A percentile compares a stretch with the other conserved stretches of the same genome.
Conservation (phyloP, 768 basidiomycete genomes). For the Leccinum broughii region DNA sequence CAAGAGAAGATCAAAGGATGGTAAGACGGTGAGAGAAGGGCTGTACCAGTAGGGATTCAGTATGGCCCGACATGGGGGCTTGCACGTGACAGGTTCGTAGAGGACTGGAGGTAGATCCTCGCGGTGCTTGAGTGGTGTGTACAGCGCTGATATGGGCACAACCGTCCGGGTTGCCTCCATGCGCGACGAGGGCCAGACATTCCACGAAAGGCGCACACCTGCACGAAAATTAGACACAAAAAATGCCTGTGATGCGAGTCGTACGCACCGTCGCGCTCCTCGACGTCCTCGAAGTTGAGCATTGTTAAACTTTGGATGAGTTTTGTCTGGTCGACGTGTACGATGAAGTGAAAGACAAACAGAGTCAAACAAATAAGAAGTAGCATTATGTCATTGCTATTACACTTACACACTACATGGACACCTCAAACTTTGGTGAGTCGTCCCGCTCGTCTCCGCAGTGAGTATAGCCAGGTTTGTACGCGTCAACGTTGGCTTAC, state of each 20-base stretch:
- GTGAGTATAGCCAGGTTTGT: background rate
- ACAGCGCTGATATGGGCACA: slow-evolving; percentile 97
- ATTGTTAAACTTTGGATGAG: slow-evolving; percentile 37
- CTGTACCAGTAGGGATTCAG: slow-evolving; percentile 95
- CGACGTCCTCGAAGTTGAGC: slow-evolving; percentile 94
- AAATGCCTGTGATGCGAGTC: background rate
- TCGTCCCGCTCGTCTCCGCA: background rate
- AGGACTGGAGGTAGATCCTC: slow-evolving; percentile 95
- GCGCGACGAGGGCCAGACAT: slow-evolving; percentile 97
- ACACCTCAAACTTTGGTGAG: background rate
- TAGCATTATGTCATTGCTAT: slow-evolving; percentile 2
- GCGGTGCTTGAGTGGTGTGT: slow-evolving; percentile 91
- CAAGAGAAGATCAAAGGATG: slow-evolving; percentile 9
- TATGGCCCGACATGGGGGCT: slow-evolving; percentile 95
- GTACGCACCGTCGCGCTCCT: slow-evolving; percentile 87
- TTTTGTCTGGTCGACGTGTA: slow-evolving; percentile 30
- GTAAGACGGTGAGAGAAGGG: background rate
- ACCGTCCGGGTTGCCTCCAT: slow-evolving; percentile 98
- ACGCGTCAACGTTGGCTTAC: background rate
- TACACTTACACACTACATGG: background rate
- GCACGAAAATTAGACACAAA: background rate
- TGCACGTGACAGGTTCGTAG: slow-evolving; percentile 99
- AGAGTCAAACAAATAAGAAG: slow-evolving; percentile 17
- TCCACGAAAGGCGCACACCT: slow-evolving; percentile 98
- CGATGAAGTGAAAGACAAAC: slow-evolving; percentile 17